A percentile compares a stretch with the other conserved stretches of the same genome.
These are phyloP conservation scores for Alnus glutinosa DNA, from an alignment of 306 rosid genomes.

Conservation along the genomic window DNA sequence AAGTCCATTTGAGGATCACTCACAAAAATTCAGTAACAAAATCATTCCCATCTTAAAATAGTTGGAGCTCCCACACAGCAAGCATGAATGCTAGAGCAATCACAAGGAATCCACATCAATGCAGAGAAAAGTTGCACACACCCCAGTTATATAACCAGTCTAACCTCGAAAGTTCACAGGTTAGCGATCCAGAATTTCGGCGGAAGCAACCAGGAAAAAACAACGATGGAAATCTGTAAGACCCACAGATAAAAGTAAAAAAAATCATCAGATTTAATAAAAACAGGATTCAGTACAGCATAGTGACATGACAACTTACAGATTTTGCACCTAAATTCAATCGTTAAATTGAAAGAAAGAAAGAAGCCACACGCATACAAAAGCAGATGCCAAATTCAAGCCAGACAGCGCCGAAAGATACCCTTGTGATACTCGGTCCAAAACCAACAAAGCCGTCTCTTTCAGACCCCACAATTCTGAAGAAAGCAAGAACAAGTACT, in stretches of 20 bases:
- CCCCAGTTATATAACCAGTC: constrained; percentile 2
- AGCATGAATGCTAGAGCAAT: constrained; percentile 18
- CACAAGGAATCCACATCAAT: constrained; percentile 14
- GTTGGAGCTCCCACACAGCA: constrained; percentile 18
- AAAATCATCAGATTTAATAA: not conserved
- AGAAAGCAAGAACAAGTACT: not conserved
- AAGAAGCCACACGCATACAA: too few relatives aligned
- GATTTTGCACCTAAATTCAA: not conserved
- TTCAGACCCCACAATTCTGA: constrained; percentile 1
- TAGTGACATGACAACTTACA: not conserved
- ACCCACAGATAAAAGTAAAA: not conserved
- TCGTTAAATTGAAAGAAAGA: constrained; percentile 1
- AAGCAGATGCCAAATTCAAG: not conserved
- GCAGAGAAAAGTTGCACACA: constrained; percentile 7
- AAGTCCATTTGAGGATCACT: constrained; percentile 52
- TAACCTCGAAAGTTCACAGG: constrained; percentile 14
- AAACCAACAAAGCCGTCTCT: constrained; percentile 6
- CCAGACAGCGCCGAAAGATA: constrained; percentile 1
- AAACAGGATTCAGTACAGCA: not conserved
- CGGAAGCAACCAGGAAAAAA: not conserved
- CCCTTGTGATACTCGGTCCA: constrained; percentile 14
- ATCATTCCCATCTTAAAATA: constrained; percentile 1
- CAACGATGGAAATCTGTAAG: constrained; percentile 22
- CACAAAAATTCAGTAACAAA: constrained; percentile 2
- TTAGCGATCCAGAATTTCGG: constrained; percentile 15